Conservation (phyloP, 2,329 filamentous ascomycete species). For the Cladosporium colombiae region DNA sequence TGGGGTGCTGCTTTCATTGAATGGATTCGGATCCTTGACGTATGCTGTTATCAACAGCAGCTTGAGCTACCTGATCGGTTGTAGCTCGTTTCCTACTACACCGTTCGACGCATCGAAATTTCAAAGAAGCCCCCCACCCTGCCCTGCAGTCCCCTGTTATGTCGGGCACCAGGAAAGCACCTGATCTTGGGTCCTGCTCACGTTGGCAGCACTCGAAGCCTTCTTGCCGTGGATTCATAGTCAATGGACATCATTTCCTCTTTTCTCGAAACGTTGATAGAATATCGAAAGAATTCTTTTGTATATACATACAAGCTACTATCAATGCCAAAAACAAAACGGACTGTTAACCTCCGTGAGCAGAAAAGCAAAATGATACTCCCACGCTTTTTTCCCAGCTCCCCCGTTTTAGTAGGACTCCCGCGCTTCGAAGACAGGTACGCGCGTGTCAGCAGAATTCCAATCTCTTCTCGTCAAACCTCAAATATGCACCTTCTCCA, state of each 20-base stretch:
- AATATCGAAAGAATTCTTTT: background rate
- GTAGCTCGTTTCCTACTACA: background rate
- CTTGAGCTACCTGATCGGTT: background rate
- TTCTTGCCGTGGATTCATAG: too few species aligned
- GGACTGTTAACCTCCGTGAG: background rate
- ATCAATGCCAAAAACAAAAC: background rate
- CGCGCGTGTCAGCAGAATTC: background rate
- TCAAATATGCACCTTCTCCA: background rate
- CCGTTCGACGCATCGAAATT: background rate
- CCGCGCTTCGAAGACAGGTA: background rate
- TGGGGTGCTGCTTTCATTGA: background rate
- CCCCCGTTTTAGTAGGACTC: background rate
- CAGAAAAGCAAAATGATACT: background rate
- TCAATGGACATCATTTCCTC: background rate
- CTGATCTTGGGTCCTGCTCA: too few species aligned
- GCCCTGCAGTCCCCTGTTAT: too few species aligned
- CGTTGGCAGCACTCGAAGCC: too few species aligned
- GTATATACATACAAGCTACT: background rate
- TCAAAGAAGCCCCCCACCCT: too few species aligned
- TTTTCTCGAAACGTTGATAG: background rate
- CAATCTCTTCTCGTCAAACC: background rate
- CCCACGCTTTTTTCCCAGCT: background rate
- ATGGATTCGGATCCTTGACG: background rate
- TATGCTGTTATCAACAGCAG: background rate
- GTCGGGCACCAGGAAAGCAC: too few species aligned